These are phyloP conservation scores for Carallia brachiata DNA, from an alignment of 345 rosid species.

Conservation along the genomic window DNA sequence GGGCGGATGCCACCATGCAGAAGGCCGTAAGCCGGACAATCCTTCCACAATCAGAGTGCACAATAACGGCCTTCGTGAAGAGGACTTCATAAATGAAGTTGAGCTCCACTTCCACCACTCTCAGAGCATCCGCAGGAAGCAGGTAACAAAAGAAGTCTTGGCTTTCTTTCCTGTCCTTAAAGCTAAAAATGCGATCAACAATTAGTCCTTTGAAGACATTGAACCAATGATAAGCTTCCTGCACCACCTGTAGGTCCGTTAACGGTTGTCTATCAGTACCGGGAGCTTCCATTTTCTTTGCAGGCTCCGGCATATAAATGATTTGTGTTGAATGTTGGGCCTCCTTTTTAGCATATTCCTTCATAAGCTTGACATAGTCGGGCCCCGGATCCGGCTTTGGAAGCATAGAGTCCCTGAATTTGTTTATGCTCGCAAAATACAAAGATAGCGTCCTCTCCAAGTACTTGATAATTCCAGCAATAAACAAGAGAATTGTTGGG, in stretches of 20 bases:
- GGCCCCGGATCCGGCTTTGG: slow-evolving; percentile 58
- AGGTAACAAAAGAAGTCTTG: slow-evolving; percentile 36
- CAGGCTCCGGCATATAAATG: slow-evolving; percentile 42
- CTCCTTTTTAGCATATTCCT: slow-evolving; percentile 46
- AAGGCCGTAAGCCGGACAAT: slow-evolving; percentile 28
- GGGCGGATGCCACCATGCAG: slow-evolving; percentile 28
- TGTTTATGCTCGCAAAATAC: slow-evolving; percentile 55
- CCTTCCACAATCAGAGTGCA: slow-evolving; percentile 34
- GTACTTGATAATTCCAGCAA: slow-evolving; percentile 56
- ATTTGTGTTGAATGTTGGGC: slow-evolving; percentile 43
- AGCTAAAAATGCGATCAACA: slow-evolving; percentile 56
- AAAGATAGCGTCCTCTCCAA: slow-evolving; percentile 56
- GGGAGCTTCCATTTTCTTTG: slow-evolving; percentile 24
- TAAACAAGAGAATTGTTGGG: slow-evolving; percentile 39
- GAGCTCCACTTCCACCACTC: too few relatives aligned
- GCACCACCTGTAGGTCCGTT: slow-evolving; percentile 26
- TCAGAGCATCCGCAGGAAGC: too few relatives aligned
- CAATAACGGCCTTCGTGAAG: slow-evolving; percentile 47
- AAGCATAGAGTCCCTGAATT: slow-evolving; percentile 56
- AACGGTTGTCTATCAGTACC: not conserved
- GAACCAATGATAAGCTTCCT: slow-evolving; percentile 39
- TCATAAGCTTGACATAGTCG: slow-evolving; percentile 63
- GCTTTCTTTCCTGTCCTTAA: slow-evolving; percentile 45
- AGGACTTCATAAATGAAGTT: slow-evolving; percentile 32
- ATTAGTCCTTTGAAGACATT: slow-evolving; percentile 52